These are phyloP conservation scores for Rutidosis leptorrhynchoides DNA, from an alignment of 129 eudicot species.

Conservation along the genomic window DNA sequence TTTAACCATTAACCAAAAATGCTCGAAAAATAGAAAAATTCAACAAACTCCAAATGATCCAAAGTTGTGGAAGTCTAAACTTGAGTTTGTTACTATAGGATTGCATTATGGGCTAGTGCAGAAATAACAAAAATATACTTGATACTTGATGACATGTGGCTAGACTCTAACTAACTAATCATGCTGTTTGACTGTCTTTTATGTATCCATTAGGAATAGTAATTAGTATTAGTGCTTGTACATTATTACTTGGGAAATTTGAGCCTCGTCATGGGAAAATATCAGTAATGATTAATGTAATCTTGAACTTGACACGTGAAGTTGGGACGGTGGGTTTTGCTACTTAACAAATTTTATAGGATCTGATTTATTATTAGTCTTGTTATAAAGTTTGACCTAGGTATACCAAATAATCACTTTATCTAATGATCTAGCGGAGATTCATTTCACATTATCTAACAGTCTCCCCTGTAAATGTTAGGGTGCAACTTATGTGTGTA, in stretches of 20 bases:
- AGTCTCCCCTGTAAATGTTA: no score
- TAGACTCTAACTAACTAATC: background rate
- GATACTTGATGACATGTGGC: background rate
- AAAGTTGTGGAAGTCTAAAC: background rate
- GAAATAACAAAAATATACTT: background rate
- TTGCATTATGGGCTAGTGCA: background rate
- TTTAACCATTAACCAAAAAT: no score
- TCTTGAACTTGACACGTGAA: slow-evolving; percentile 3
- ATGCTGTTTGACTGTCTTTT: background rate
- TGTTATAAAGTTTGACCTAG: background rate
- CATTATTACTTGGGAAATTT: slow-evolving; percentile 1
- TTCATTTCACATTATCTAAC: no score
- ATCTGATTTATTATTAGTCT: background rate
- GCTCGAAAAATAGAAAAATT: no score
- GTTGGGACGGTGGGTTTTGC: background rate
- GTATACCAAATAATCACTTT: background rate
- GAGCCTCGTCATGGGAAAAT: background rate
- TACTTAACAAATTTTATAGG: background rate
- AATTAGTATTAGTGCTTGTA: slow-evolving; percentile 6
- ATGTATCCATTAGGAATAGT: no score
- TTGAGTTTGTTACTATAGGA: background rate
- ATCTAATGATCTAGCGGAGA: background rate
- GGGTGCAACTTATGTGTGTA: no score
- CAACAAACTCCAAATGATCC: background rate
- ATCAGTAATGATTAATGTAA: background rate